These are phyloP conservation scores for Talaromyces rugulosus DNA, from an alignment of 2,329 filamentous ascomycete species.

Conservation along the genomic window DNA sequence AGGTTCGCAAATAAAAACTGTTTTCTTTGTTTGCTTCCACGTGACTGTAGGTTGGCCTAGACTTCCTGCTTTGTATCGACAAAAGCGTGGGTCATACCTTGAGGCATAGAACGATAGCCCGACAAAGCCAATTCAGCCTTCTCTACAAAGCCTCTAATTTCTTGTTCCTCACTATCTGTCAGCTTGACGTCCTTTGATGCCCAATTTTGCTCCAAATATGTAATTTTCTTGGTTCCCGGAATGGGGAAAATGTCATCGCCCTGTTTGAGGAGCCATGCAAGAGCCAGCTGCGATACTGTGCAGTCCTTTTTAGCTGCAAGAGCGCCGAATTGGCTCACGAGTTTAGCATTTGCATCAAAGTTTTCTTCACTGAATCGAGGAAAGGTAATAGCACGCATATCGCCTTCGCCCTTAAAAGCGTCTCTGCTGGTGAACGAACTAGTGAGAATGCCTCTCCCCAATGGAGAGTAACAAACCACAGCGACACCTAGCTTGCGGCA, in stretches of 20 bases:
- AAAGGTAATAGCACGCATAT: background rate
- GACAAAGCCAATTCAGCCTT: background rate
- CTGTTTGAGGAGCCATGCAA: constrained; percentile 14
- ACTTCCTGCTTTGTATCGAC: background rate
- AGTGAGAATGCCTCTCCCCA: constrained; percentile 17
- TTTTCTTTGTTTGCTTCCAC: no score
- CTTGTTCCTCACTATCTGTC: constrained; percentile 16
- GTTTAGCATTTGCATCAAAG: background rate
- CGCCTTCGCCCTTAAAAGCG: background rate
- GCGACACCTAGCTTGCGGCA: constrained; percentile 18
- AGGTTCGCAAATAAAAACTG: no score
- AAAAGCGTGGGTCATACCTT: background rate
- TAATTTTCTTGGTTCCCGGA: constrained; percentile 22
- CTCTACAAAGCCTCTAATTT: background rate
- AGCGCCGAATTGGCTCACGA: constrained; percentile 4
- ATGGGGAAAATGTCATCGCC: constrained; percentile 20
- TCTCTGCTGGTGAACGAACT: constrained; percentile 6
- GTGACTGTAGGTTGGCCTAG: background rate
- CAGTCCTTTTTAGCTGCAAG: constrained; percentile 17
- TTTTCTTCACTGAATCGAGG: constrained; percentile 1
- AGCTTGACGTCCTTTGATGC: constrained; percentile 18
- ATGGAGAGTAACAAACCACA: constrained; percentile 13
- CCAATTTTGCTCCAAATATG: constrained; percentile 24
- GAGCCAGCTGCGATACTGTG: constrained; percentile 13
- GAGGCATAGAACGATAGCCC: background rate